Conservation (phyloP, 345 rosid genomes). For the Salix suchowensis region DNA sequence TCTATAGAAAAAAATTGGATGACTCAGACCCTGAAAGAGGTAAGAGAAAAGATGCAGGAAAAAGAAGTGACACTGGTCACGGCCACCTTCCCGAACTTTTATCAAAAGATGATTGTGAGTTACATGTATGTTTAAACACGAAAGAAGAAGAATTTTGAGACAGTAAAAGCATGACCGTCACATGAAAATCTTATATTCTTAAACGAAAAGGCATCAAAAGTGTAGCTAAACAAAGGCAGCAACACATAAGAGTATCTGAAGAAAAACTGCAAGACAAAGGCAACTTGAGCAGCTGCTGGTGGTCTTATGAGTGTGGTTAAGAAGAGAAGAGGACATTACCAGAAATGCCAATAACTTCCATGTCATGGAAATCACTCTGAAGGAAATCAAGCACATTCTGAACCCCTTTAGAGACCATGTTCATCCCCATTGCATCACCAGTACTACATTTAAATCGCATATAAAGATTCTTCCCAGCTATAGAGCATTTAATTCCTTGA, state of each 20-base stretch:
- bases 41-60: no score
- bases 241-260: neutral
- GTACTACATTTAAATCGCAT: constrained; percentile 73
- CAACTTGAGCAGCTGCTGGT: neutral
- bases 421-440: constrained; percentile 98
- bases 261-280: neutral
- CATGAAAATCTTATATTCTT: neutral
- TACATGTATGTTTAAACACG: neutral
- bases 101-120: no score
- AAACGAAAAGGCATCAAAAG: neutral
- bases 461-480: constrained; percentile 88
- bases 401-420: constrained; percentile 92
- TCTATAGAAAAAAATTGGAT: no score
- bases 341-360: constrained; percentile 78
- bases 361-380: constrained; percentile 71
- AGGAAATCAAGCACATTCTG: constrained; percentile 84
- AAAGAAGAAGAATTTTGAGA: neutral
- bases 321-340: constrained; percentile 32
- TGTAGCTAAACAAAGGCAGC: neutral
- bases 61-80: no score
- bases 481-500: constrained; percentile 49
- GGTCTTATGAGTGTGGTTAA: neutral
- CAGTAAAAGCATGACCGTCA: neutral
- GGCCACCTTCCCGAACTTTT: no score
- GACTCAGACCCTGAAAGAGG: no score